Evolutionary conservation across 2,329 filamentous ascomycete genomes (phyloP), one percentile per base, ranked within the genome.

Genomic region (Cyclaneusma minus): DNA sequence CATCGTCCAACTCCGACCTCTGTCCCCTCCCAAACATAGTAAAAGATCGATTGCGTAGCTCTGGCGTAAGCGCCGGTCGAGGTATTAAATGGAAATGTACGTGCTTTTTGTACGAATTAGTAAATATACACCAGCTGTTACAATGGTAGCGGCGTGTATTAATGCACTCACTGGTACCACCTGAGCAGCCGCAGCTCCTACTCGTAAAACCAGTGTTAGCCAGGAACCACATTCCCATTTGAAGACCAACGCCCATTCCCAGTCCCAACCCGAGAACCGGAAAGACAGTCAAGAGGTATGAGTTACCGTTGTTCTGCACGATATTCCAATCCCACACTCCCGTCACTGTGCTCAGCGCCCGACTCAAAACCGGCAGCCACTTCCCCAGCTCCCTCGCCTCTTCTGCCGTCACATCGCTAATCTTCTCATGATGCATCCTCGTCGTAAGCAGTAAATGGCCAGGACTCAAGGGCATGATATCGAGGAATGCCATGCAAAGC

Each of bases 1-100:
- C 74, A 20, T 85, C 79, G 40, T 85, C 79, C 29, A 87, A 45
- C 34, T 87, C 80, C 36, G 75, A 69, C 29, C 81, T 56, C 44
- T 64, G 60, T 0, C 81, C 81, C 9, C 74, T 54, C 1, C 80
- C 81, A 55, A 87, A 87, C 79, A 85, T 85, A 24, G 75, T 82
- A 55, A 83, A 85, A 45, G 48, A 5, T 57, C 62, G 36, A 58
- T 63, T 24, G 56, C 64, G 37, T 56, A 58, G 31, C 65, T 66
- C 53, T 12, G 51, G 54, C 30, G 56, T 54, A 18, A 58, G 49
- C 29, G 78, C 70, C 0, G 85, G 84, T 19, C 87, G 59, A 0
- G 87, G 87, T 17, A 98, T 91, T 27, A 95, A 66, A 42, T 98
- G 89, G 49, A 91, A 95, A 51, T 98, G 87, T 25, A 91, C 76